Evolutionary conservation across 441 rosid genomes (phyloP).

Genomic region (Pelargonium cotyledonis): DNA sequence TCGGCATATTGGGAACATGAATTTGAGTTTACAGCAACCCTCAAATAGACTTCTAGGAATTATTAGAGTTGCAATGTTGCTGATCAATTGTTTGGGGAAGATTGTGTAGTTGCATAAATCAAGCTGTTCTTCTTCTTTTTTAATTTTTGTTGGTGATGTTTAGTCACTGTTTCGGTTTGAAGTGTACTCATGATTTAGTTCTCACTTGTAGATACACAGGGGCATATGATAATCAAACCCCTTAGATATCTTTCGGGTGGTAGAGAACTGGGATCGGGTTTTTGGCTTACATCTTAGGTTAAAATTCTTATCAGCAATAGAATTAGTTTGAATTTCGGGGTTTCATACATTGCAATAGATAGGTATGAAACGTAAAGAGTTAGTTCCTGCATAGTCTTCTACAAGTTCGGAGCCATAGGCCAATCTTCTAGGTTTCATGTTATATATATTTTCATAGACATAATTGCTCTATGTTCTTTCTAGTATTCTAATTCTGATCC

Average conservation of each 20-base stretch:
- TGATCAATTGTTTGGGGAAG: no score
- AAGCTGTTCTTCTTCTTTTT: no score
- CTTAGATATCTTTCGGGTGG: no score
- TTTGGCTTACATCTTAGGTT: neutral
- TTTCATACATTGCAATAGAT: neutral
- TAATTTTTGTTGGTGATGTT: no score
- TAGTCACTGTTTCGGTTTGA: no score
- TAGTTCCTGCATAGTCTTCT: neutral
- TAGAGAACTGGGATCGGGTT: no score
- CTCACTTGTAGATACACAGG: no score
- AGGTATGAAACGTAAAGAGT: neutral
- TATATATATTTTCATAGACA: neutral
- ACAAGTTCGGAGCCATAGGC: neutral
- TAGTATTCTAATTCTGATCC: neutral
- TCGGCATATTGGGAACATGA: neutral
- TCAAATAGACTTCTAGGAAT: neutral
- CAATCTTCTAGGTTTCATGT: neutral
- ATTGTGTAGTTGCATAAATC: no score
- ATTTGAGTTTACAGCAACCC: neutral
- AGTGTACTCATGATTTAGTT: no score
- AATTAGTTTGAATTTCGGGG: neutral
- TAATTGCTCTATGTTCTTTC: neutral
- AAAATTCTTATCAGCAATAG: neutral
- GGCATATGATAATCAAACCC: no score
- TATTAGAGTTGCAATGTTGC: neutral